Conservation (phyloP, 2,329 filamentous ascomycete species). For the Pseudocercospora crystallina region DNA sequence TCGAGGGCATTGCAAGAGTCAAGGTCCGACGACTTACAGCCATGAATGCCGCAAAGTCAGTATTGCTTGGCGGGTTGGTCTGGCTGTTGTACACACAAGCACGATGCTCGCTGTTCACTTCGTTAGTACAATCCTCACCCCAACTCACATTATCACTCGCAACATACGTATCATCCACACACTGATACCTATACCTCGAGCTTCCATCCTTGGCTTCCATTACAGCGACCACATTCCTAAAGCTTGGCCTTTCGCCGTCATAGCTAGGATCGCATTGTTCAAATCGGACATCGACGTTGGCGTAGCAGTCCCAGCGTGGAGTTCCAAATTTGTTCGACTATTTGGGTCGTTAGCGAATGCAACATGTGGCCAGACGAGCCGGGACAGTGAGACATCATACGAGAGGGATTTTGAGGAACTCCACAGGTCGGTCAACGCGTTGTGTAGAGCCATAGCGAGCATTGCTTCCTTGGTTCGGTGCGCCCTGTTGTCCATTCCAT, state of each 20-base stretch:
- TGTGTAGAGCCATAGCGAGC: too few species aligned
- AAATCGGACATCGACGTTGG: slow-evolving; percentile 11
- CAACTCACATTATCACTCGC: too few species aligned
- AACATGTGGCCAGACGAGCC: too few species aligned
- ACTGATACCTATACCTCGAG: slow-evolving; percentile 7
- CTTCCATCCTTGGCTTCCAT: slow-evolving; percentile 3
- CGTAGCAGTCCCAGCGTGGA: slow-evolving; percentile 5
- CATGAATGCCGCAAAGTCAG: slow-evolving; percentile 12
- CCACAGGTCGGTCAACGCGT: background rate
- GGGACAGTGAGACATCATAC: too few species aligned
- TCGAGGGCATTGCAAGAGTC: background rate
- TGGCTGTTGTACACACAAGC: slow-evolving; percentile 12
- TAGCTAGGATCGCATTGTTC: background rate
- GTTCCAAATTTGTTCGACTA: slow-evolving; percentile 10
- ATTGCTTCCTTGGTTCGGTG: too few species aligned
- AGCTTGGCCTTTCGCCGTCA: background rate
- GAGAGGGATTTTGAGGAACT: slow-evolving; percentile 17
- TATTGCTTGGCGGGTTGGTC: slow-evolving; percentile 1
- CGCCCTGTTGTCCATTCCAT: too few species aligned
- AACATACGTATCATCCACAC: background rate
- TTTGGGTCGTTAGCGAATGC: too few species aligned
- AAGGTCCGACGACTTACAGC: background rate
- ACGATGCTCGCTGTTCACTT: slow-evolving; percentile 6
- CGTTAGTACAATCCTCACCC: too few species aligned
- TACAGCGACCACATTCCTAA: background rate